phyloP scores from a whole-genome alignment of 2,329 filamentous ascomycete species.

The Kalmusia sp. region DNA sequence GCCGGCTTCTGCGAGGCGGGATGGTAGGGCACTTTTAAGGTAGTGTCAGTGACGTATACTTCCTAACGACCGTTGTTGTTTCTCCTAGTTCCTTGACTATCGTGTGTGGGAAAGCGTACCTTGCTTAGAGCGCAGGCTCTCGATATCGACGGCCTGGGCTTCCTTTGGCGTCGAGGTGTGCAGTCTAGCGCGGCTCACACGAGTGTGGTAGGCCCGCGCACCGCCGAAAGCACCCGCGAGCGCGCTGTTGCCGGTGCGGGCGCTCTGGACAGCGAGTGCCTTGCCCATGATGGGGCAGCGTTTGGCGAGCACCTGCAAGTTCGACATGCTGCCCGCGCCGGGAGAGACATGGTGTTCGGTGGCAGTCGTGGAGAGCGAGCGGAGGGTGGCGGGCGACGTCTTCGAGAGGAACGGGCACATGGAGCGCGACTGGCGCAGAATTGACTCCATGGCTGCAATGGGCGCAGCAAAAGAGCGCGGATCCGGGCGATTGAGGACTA shows the following conservation, averaged over 20 bases:
- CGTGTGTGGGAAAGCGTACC: slow-evolving; percentile 51
- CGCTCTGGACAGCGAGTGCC: slow-evolving; percentile 84
- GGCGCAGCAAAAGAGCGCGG: slow-evolving; percentile 9
- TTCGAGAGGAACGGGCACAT: slow-evolving; percentile 98
- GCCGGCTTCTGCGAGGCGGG: slow-evolving; percentile 34
- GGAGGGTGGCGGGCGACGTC: slow-evolving; percentile 88
- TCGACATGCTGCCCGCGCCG: slow-evolving; percentile 93
- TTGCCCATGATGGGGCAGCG: slow-evolving; percentile 99
- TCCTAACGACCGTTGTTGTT: not conserved
- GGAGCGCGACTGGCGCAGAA: slow-evolving; percentile 92
- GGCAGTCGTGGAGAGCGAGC: slow-evolving; percentile 81
- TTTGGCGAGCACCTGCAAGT: slow-evolving; percentile 90
- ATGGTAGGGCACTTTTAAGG: slow-evolving; percentile 39
- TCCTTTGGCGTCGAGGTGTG: slow-evolving; percentile 82
- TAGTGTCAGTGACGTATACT: slow-evolving; percentile 1
- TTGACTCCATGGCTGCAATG: slow-evolving; percentile 76
- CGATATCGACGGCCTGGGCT: slow-evolving; percentile 75
- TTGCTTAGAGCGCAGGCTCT: slow-evolving; percentile 43
- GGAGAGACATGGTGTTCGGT: slow-evolving; percentile 71
- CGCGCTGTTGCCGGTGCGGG: slow-evolving; percentile 55
- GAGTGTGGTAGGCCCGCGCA: slow-evolving; percentile 56
- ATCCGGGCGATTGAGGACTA: not conserved
- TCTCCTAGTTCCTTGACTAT: not conserved
- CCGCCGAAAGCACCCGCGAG: slow-evolving; percentile 59
- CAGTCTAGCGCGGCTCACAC: slow-evolving; percentile 72